Evolutionary conservation across 1,139 yeast genomes (phyloP), one percentile per base, ranked within the genome.

Genomic region (Yamadazyma membranifaciens): DNA sequence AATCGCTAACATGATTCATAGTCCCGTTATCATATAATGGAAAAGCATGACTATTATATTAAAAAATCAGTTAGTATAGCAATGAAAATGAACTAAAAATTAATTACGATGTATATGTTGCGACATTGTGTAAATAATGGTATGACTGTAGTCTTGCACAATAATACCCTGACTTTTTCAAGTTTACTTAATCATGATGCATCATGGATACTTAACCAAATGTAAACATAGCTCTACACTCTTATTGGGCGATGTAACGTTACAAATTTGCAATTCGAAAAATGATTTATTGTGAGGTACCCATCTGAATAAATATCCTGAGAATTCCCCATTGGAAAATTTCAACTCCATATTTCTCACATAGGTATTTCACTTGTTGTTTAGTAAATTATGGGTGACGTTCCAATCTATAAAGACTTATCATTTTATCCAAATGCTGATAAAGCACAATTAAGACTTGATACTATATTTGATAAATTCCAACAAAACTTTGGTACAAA

Each of bases 351-450:
- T 20, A 20, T 20, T 20, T 20, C 24, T 20, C 24, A 20, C 24
- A 20, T 6, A 20, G 7, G 5, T 20, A 20, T 7, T 5, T 20
- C 7, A 20, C 7, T 20, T 20, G 24, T 20, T 20, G 16, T 20
- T 3, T 28, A n/a, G 11, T 28, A 10, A 28, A 36, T n/a, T 7
- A 46, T 47, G 45, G 36, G 48, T 7, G 45, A 47, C 15, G 56
- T 68, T 17, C 78, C 78, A 28, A 57, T 56, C 1, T 67, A 60
- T 41, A 44, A 59, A 3, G 65, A 67, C 42, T 52, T 73, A 24
- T 50, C 63, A 5, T 71, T 69, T 47, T 70, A 70, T 45, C 53
- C 72, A 4, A 52, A 63, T 39, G 58, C 60, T 1, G 52, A 47
- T 3, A 45, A 47, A 3, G 62, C 67, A 39, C 35, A 45, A 12